phyloP scores from a whole-genome alignment of 192 early-diverging fungal genomes.

The Entomortierella chlamydospora region DNA sequence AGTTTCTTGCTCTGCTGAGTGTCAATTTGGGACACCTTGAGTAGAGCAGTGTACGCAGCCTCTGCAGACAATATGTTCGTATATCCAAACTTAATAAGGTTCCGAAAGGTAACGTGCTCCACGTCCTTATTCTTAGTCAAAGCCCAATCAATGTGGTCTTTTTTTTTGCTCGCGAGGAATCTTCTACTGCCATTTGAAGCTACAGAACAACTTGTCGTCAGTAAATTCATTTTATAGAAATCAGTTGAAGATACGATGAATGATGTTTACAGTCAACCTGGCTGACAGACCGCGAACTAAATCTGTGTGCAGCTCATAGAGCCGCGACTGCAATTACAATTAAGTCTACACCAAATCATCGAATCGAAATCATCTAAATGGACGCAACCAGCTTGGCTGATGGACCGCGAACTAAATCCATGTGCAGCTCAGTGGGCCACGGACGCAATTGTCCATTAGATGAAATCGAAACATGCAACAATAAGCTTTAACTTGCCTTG shows the following conservation, averaged over 20 bases:
- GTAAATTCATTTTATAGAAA: conserved; percentile 2
- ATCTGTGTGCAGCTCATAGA: conserved; percentile 26
- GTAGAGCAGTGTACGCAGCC: background rate
- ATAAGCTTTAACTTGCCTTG: too few relatives aligned
- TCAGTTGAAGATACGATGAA: background rate
- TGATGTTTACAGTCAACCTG: conserved; percentile 16
- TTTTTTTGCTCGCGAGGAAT: background rate
- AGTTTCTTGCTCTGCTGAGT: conserved; percentile 2
- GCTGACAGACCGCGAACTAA: conserved; percentile 26
- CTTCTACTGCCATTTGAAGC: background rate
- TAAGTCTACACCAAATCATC: background rate
- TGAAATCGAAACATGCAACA: too few relatives aligned
- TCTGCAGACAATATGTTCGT: background rate
- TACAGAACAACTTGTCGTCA: background rate
- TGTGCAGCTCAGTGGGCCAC: conserved; percentile 21
- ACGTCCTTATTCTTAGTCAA: background rate
- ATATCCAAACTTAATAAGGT: conserved; percentile 3
- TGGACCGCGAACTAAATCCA: conserved; percentile 21
- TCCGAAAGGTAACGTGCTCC: background rate
- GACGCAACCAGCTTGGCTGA: conserved; percentile 18
- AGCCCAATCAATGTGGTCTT: background rate
- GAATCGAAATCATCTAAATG: background rate
- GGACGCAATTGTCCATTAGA: background rate
- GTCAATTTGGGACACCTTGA: background rate
- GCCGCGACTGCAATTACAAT: conserved; percentile 9